These are phyloP conservation scores for Maudiozyma turicensis DNA, from an alignment of 805 yeast species.

Conservation along the genomic window DNA sequence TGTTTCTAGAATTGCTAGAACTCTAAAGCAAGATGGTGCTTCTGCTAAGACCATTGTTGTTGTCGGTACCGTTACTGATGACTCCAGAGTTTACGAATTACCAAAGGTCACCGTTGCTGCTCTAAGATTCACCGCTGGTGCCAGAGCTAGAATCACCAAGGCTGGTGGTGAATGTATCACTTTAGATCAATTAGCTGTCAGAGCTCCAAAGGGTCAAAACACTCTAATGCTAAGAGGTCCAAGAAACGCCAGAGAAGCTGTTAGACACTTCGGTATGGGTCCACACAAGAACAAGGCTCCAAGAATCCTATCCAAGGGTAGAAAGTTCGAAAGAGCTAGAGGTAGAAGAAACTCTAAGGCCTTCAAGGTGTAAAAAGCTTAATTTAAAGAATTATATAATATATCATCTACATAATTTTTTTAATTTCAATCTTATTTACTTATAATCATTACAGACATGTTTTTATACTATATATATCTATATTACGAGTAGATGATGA, in stretches of 20 bases:
- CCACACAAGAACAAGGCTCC: constrained; percentile 99
- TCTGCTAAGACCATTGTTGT: constrained; percentile 89
- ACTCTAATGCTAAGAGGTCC: constrained; percentile 97
- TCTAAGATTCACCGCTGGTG: constrained; percentile 98
- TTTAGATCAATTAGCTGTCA: constrained; percentile 96
- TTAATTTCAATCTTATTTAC: background rate
- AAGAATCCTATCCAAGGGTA: constrained; percentile 92
- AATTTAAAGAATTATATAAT: constrained; percentile 4
- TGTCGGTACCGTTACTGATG: constrained; percentile 99
- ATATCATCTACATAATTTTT: background rate
- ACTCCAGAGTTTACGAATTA: constrained; percentile 83
- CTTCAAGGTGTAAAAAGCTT: constrained; percentile 87
- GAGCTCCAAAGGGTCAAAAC: constrained; percentile 99
- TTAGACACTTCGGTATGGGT: constrained; percentile 99
- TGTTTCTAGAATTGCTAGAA: constrained; percentile 80
- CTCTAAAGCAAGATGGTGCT: constrained; percentile 75
- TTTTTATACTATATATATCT: too few species aligned
- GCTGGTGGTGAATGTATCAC: constrained; percentile 99
- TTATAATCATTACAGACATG: too few species aligned
- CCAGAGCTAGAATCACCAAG: constrained; percentile 93
- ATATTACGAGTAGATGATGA: too few species aligned
- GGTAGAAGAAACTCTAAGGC: constrained; percentile 99
- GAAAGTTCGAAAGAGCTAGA: constrained; percentile 99
- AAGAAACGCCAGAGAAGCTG: constrained; percentile 98
- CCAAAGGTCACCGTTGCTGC: constrained; percentile 99